Evolutionary conservation across 805 yeast genomes (phyloP), one percentile per base, ranked within the genome.

Genomic region (Teunomyces funiuensis): DNA sequence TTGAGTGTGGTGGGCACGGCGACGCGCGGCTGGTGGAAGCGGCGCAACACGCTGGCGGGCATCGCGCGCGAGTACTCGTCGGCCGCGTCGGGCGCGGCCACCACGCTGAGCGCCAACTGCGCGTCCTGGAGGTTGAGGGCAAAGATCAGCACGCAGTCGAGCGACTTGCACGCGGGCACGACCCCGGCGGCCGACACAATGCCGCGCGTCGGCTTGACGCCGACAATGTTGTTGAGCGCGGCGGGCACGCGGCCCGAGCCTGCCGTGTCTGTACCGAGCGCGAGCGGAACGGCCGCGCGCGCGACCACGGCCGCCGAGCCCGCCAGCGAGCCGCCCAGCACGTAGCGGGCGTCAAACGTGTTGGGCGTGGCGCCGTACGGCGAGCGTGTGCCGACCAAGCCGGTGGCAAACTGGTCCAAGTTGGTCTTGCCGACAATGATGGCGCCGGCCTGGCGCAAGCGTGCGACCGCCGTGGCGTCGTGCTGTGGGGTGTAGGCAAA

Each of bases 221-320:
- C 98, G 49, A 91, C 77, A 52, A 89, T 67, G 64, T 93, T 93
- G 74, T 91, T 91, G 50, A 91, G 73, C 22, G 89, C 91, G 18
- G 98, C 98, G 19, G 99, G 99, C 23, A 91, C 99, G 57, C 99
- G 79, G 30, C 97, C 97, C 5, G 96, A 88, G 16, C 99, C 99
- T 7, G 99, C 99, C 27, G 99, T 91, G 60, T 91, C 99, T 5
- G 98, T 93, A 27, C 97, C 97, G 52, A 91, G 72, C 1, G 97
- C 76, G 37, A 91, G 56, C 25, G 98, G 97, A 13, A 88, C 97
- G 36, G 82, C 71, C 44, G 98, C 98, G 51, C 89, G 76, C 15
- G 89, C 91, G 14, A 89, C 97, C 16, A 83, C 90, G 10, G 83
- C 81, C 5, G 96, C 95, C n/a, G 96, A 88, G 9, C 99, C 99